Base-by-base conservation (phyloP, 495 filamentous ascomycete species). In the Cairneyella variabilis region DNA sequence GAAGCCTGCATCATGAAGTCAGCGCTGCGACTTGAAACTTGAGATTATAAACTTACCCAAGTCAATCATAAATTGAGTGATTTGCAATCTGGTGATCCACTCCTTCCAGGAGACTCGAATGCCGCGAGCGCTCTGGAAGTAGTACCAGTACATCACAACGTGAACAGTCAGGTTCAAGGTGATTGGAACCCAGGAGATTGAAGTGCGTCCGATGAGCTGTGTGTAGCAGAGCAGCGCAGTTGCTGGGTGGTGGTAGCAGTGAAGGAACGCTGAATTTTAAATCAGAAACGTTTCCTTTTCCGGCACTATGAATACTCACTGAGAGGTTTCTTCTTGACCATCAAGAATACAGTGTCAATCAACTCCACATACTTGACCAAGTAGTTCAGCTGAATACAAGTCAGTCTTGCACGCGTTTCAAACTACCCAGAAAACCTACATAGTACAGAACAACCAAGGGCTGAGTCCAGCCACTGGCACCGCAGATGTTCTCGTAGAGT, bases 21-120 rank as follows among this genome's bases (percentile, higher is more conserved):
- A 20, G 51, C 32, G 12, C 11, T 8, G 21, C 28, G 16, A 30
- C 34, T 20, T 7, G 14, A 17, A 26, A 14, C 10, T 41, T 25
- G 5, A 6, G 14, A 46, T 9, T 38, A 36, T 37, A 34, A 64
- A 79, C 51, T 79, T 85, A 82, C 84, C n/a, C 44, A 88, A 76
- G 56, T 89, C 85, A 61, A 89, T 82, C 63, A 89, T 71, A 66
- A 89, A 90, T 69, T 90, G 86, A 61, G 77, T 76, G 67, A 90
- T 90, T 67, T 90, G 86, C 53, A 90, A 83, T 54, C 85, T 78
- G 52, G 86, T 90, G 67, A 90, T 87, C 80, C 86, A 90, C 68
- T 89, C 81, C 75, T 90, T 90, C 86, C 86, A 90, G 84, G 86
- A 89, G 67, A 90, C 86, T 56, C 74, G 76, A 68, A 90, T 76